Evolutionary conservation across 768 basidiomycete genomes (phyloP).

Genomic region (Hericium erinaceus): DNA sequence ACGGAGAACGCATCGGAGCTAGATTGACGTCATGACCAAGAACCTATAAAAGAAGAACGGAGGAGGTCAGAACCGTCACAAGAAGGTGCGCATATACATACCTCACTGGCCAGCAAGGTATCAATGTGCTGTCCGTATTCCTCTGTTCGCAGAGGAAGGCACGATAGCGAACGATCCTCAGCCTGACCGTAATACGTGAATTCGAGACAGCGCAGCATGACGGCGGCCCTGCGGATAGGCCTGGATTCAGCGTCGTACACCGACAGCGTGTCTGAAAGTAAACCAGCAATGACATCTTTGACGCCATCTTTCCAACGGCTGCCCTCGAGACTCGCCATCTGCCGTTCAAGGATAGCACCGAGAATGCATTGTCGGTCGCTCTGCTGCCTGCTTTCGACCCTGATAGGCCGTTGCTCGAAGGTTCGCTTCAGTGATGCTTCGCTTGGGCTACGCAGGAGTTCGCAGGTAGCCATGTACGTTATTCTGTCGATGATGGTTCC

Average conservation of each 20-base stretch:
- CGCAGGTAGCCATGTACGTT: constrained; percentile 58
- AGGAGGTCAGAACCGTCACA: not conserved
- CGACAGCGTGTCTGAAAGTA: constrained; percentile 41
- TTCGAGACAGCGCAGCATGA: constrained; percentile 46
- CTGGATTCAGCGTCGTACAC: constrained; percentile 39
- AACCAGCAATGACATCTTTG: constrained; percentile 24
- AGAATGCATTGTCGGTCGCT: constrained; percentile 20
- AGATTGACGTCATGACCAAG: constrained; percentile 22
- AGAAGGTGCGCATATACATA: constrained; percentile 19
- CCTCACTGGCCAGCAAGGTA: constrained; percentile 31
- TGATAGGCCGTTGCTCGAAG: constrained; percentile 4
- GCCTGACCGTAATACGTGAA: constrained; percentile 32
- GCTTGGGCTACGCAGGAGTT: constrained; percentile 45
- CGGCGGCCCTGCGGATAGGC: constrained; percentile 52
- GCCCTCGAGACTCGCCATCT: constrained; percentile 45
- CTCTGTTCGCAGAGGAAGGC: constrained; percentile 17
- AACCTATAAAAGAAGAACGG: constrained; percentile 16
- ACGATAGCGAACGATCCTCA: constrained; percentile 1
- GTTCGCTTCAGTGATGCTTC: constrained; percentile 36
- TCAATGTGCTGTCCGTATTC: constrained; percentile 23
- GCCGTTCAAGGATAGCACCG: constrained; percentile 54
- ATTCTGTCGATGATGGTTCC: constrained; percentile 52
- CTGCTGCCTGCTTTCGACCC: not conserved
- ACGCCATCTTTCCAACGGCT: constrained; percentile 52
- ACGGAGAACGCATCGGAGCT: constrained; percentile 30